Evolutionary conservation across 192 early-diverging fungal species (phyloP), one percentile per base, ranked within the genome.

Genomic region (Backusella parvicylindrica): DNA sequence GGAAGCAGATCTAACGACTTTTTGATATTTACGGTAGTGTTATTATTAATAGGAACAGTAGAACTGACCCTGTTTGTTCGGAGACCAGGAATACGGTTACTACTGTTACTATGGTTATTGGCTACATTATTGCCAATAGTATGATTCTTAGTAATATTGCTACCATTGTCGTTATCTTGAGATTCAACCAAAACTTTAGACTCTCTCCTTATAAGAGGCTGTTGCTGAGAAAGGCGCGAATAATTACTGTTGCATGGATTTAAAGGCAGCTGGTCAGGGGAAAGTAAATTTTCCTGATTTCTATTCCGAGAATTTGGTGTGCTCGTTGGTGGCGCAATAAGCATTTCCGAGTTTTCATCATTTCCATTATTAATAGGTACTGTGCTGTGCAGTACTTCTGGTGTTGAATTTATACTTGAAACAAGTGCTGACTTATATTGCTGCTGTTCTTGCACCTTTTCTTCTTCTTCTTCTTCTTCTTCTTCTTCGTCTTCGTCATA

Each of bases 181-280:
- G 66, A 41, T 26, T 70, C 68, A 15, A 70, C 68, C 5, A 70
- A 30, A 30, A 70, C 21, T 18, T 70, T 70, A 2, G 68, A 70
- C 9, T 41, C 68, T 43, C 23, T 41, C 47, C 68, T 70, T 15
- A 16, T 43, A 1, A 70, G 37, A 15, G 23, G 32, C 26, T 64
- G 13, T 36, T 68, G 66, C 35, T 68, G 66, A 37, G n/a, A 6
- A 43, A 30, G 38, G 9, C 21, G 23, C 8, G 53, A 60, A 28
- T 60, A 60, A 7, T n/a, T 8, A 23, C n/a, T 28, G 12, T 9
- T 26, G 12, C 28, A 11, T 60, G 23, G 26, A 60, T 60, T 60
- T 3, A 60, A 60, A 60, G 53, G 11, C 21, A 60, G 53, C 26
- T 60, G 53, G 9, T 28, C 12, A 28, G 53, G 21, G 23, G 23